These are phyloP conservation scores for Aplosporella prunicola DNA, from an alignment of 2,329 filamentous ascomycete species.

Conservation along the genomic window DNA sequence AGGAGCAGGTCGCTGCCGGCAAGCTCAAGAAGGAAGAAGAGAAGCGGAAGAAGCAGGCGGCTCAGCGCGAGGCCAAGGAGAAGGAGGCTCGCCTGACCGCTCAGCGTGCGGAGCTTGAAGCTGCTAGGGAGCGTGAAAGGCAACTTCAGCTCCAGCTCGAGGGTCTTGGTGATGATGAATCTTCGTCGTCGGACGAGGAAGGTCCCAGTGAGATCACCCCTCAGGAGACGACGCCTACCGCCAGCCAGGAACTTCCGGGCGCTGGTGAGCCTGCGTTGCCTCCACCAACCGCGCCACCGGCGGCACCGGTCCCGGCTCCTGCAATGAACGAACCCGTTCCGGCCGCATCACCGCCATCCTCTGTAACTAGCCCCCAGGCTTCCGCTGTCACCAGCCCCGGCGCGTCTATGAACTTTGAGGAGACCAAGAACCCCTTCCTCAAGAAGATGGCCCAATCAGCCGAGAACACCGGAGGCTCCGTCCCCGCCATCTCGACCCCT, in stretches of 20 bases:
- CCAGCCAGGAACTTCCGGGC: constrained; percentile 44
- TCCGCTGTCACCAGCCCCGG: constrained; percentile 41
- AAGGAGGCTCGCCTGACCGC: constrained; percentile 77
- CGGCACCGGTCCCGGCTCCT: constrained; percentile 23
- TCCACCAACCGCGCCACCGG: constrained; percentile 39
- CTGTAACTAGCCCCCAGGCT: constrained; percentile 34
- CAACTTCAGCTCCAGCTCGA: constrained; percentile 84
- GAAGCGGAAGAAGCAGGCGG: constrained; percentile 84
- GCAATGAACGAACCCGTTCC: constrained; percentile 28
- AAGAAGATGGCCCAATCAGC: constrained; percentile 67
- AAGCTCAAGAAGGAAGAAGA: constrained; percentile 96
- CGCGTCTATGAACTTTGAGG: constrained; percentile 52
- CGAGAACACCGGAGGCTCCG: constrained; percentile 43
- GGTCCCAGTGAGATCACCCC: constrained; percentile 61
- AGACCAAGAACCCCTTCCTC: constrained; percentile 93
- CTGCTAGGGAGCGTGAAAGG: constrained; percentile 78
- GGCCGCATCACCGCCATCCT: constrained; percentile 41
- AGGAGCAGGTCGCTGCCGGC: constrained; percentile 86
- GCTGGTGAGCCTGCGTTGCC: constrained; percentile 38
- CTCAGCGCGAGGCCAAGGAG: constrained; percentile 74
- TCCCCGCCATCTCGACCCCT: constrained; percentile 32
- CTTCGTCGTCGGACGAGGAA: constrained; percentile 61
- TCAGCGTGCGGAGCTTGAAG: constrained; percentile 84
- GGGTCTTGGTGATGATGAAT: constrained; percentile 63
- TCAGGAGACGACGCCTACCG: constrained; percentile 49